A percentile compares a stretch with the other conserved stretches of the same genome.
These are phyloP conservation scores for Acanthamoeba divionensis DNA, from an alignment of 208 protist genomes.

Conservation along the genomic window DNA sequence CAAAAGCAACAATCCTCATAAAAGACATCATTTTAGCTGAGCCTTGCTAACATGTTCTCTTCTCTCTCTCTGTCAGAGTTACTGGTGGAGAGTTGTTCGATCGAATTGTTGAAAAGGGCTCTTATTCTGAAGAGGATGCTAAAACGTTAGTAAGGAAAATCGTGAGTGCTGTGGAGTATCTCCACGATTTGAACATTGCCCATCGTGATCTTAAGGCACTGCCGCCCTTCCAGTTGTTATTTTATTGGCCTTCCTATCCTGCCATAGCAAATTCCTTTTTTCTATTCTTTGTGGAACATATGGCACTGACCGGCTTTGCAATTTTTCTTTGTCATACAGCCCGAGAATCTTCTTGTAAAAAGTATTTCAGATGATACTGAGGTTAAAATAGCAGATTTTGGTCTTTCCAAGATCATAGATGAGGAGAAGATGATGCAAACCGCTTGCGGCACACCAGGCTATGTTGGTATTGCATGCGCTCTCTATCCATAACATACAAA, in stretches of 20 bases:
- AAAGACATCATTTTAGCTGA: background rate
- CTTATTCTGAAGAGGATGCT: conserved; percentile 72
- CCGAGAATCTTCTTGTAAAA: conserved; percentile 72
- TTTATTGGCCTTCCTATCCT: background rate
- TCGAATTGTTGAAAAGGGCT: conserved; percentile 75
- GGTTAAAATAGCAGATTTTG: conserved; percentile 79
- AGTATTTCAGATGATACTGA: conserved; percentile 58
- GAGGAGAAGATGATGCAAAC: conserved; percentile 69
- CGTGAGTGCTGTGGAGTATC: conserved; percentile 64
- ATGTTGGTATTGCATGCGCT: conserved; percentile 58
- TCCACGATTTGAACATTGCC: conserved; percentile 63
- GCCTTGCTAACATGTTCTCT: background rate
- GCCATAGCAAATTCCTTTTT: too few species aligned
- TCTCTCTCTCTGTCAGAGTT: conserved; percentile 56
- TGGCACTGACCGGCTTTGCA: background rate
- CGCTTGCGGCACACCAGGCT: conserved; percentile 75
- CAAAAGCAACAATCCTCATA: too few species aligned
- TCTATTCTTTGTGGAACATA: too few species aligned
- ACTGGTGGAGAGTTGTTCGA: conserved; percentile 79
- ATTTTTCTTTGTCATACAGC: conserved; percentile 25
- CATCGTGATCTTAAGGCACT: conserved; percentile 73
- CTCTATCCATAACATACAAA: background rate
- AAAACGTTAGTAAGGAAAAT: conserved; percentile 64
- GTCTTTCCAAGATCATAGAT: conserved; percentile 74
- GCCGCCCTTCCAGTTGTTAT: background rate